Percentiles rank a stretch among this genome's conserved stretches.
Evolutionary conservation across 2,329 filamentous ascomycete species (phyloP).

Genomic region (Penicillium digitatum): DNA sequence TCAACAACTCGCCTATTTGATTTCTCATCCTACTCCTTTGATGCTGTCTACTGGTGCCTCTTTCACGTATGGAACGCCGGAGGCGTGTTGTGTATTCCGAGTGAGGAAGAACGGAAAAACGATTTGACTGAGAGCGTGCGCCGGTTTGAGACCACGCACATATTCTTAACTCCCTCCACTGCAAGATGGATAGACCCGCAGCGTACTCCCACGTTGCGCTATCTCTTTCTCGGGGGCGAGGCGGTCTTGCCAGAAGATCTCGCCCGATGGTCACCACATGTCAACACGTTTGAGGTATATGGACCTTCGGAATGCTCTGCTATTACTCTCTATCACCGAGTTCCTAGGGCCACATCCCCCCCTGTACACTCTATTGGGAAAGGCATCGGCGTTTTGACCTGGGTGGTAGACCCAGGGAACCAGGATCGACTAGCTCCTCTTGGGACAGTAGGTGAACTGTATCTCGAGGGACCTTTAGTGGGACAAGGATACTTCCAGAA

Average conservation of each 20-base stretch:
- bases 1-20: not conserved
- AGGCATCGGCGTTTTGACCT: not conserved
- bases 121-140: not conserved
- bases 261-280: not conserved
- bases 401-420: not conserved
- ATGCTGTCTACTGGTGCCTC: not conserved
- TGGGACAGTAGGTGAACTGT: not conserved
- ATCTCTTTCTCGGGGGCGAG: not conserved
- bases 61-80: not conserved
- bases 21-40: not conserved
- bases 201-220: not conserved
- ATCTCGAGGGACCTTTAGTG: not conserved
- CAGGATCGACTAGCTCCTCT: not conserved
- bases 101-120: not conserved
- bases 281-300: not conserved
- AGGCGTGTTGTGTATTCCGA: not conserved
- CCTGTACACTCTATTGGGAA: not conserved
- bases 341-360: not conserved
- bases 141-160: not conserved
- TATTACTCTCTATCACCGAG: not conserved
- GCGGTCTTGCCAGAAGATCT: not conserved
- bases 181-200: not conserved
- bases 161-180: not conserved
- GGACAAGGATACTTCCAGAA: not conserved
- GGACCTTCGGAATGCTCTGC: not conserved